Percentiles rank a stretch among this genome's conserved stretches.
These are phyloP conservation scores for Ceratobasidium sp. DNA, from an alignment of 1,284 basidiomycete genomes.

Conservation along the genomic window DNA sequence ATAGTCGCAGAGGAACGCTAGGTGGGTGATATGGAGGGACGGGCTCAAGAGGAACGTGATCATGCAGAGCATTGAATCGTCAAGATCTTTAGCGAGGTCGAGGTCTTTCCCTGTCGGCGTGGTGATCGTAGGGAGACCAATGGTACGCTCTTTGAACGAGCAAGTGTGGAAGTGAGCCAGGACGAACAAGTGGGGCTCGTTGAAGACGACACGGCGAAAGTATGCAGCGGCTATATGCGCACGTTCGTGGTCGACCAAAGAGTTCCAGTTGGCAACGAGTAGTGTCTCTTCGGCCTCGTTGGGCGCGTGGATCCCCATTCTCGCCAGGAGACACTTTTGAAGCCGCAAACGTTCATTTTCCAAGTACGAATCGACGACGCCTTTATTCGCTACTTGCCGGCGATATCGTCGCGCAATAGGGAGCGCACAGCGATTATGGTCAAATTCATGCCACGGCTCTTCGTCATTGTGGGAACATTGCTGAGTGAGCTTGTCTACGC, in stretches of 20 bases:
- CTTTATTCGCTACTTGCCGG: not conserved
- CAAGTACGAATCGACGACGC: not conserved
- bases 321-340: not conserved
- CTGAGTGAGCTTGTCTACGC: not conserved
- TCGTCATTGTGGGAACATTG: not conserved
- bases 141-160: not conserved
- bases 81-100: not conserved
- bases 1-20: not conserved
- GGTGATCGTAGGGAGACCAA: not conserved
- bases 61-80: constrained; percentile 10
- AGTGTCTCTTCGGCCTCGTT: not conserved
- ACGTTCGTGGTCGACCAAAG: constrained; percentile 6
- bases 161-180: not conserved
- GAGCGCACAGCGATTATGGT: not conserved
- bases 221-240: constrained; percentile 28
- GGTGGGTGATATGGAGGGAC: not conserved
- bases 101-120: not conserved
- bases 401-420: not conserved
- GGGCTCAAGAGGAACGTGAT: constrained; percentile 10
- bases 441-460: not conserved
- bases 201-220: constrained; percentile 12
- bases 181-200: constrained; percentile 17
- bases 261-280: not conserved
- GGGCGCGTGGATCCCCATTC: not conserved
- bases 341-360: not conserved